Base-by-base conservation (phyloP, 2,329 filamentous ascomycete species). In the Botrytis hyacinthi region DNA sequence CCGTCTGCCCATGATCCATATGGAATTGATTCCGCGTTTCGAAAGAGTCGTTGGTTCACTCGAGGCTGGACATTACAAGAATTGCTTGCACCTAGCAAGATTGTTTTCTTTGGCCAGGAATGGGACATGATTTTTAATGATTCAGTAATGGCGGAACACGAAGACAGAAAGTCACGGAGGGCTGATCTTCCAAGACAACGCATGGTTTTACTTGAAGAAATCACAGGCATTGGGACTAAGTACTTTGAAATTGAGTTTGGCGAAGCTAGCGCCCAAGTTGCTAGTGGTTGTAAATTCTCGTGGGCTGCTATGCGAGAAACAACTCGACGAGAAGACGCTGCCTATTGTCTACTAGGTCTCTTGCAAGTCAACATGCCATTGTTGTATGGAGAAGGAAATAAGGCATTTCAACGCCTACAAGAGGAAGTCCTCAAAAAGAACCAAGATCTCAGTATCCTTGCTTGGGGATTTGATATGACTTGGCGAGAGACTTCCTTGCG, bases 21-120 rank as follows among this genome's bases (percentile, higher is more conserved):
- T 10, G 22, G 51, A 8, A 18, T 7, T 6, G 22, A 44, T 29
- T 74, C 70, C 5, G n/a, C 42, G 12, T 65, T 46, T 46, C 62
- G 60, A 26, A 29, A 32, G 18, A 74, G 69, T 26, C 62, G 60
- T 26, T 74, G 73, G 73, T 72, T 72, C n/a, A 68, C 37, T 37
- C 69, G 70, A 68, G 71, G 71, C 1, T 68, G 69, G 73, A 70
- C 62, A 6, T 54, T 67, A 22, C 71, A 70, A 20, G 71, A 73
- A 48, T 60, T 73, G 40, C 67, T 73, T 51, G 71, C 62, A 2
- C 63, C 71, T 35, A 18, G 14, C n/a, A 42, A 20, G 44, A 35
- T 73, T 16, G 42, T 69, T 12, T 62, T 70, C 42, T 73, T 69
- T 20, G 51, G 32, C 22, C 16, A 60, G 7, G 42, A 70, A 42